These are phyloP conservation scores for Eremothecium gossypii DNA, from an alignment of 1,139 yeast genomes.

Conservation along the genomic window DNA sequence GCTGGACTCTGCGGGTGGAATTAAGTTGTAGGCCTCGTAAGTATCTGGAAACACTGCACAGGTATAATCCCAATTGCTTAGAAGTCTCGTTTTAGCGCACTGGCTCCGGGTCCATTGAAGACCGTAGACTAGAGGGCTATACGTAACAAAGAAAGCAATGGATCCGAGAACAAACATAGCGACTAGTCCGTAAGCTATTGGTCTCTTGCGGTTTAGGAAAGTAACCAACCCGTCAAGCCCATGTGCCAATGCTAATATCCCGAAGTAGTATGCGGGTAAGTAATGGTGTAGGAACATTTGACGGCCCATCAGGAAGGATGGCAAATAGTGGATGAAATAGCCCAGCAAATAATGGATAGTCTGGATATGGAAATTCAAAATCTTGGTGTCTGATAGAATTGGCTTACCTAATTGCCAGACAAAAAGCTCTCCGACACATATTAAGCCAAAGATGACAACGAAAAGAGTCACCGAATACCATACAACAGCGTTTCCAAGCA, in stretches of 20 bases:
- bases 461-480: constrained; percentile 81
- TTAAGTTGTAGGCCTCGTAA: constrained; percentile 19
- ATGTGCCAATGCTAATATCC: constrained; percentile 76
- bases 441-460: constrained; percentile 45
- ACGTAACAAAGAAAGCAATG: constrained; percentile 48
- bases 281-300: constrained; percentile 92
- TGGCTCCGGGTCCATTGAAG: constrained; percentile 65
- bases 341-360: constrained; percentile 63
- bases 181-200: constrained; percentile 38
- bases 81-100: constrained; percentile 54
- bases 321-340: constrained; percentile 76
- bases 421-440: constrained; percentile 46
- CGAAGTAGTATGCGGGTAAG: constrained; percentile 84
- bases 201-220: constrained; percentile 33
- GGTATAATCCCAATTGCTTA: constrained; percentile 76
- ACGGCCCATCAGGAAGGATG: constrained; percentile 89
- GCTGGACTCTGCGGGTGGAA: not conserved
- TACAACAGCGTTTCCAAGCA: constrained; percentile 79
- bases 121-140: constrained; percentile 73
- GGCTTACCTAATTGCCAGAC: constrained; percentile 67
- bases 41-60: constrained; percentile 42
- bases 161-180: constrained; percentile 42
- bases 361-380: constrained; percentile 64
- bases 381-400: constrained; percentile 43
- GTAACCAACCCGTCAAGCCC: constrained; percentile 59